Evolutionary conservation across 495 filamentous ascomycete species (phyloP), one percentile per base, ranked within the genome.

Genomic region (Talaromyces stipitatus): DNA sequence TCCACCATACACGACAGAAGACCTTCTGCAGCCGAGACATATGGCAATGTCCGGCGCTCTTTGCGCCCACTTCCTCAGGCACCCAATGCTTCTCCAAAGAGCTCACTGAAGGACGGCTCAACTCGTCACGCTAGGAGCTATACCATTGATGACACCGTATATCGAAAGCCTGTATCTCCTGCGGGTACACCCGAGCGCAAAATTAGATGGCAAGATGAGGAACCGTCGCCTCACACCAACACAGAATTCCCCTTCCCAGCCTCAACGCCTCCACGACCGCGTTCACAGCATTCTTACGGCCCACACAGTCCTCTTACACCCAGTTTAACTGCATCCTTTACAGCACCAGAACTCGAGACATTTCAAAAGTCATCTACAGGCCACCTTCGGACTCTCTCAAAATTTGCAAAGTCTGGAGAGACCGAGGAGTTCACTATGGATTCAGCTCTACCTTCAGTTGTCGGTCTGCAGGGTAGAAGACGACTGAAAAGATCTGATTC

Each of bases 371-470:
- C 92, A 1, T 85, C 90, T 0, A 97, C 91, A 2, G 85, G 87
- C 56, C 89, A 97, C 66, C 80, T 99, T 12, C 86, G 92, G 14
- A 92, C 90, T 1, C 76, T 99, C 7, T 97, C 94, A 57, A 88
- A 85, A 61, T 79, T 97, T 60, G 91, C 91, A 3, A 79, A 92
- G 58, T 82, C 82, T 29, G 85, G 82, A 1, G 82, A 85, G 20
- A 79, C 77, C 2, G 90, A 90, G 22, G 91, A 95, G 24, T 91
- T 97, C 60, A 77, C 84, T 46, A 84, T 97, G 38, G 84, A 79
- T 50, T 82, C 83, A 2, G 76, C 85, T 9, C 82, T 85, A 2
- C 84, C 91, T 56, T 90, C 95, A 64, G 94, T 99, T 10, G 84
- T 85, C 20, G 95, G 94, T 48, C 72, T 97, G 52, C 85, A 90